A percentile compares a stretch with the other conserved stretches of the same genome.
Evolutionary conservation across 1,284 basidiomycete species (phyloP).

Genomic region (Tilletia caries): DNA sequence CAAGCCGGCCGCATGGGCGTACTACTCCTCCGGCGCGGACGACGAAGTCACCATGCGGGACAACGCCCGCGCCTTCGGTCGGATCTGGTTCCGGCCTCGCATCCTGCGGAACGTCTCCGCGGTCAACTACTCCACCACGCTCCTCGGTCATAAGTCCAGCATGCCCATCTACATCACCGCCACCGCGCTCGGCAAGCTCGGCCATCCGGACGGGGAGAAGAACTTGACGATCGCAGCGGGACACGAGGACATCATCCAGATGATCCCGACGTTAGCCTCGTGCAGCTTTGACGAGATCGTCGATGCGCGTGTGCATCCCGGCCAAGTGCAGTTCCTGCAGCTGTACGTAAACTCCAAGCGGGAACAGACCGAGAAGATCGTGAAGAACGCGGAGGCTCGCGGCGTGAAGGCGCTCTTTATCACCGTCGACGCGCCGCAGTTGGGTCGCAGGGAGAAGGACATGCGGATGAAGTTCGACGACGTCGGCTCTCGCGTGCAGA

Average conservation of each 20-base stretch:
- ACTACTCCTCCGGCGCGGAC: conserved; percentile 58
- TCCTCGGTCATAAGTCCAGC: conserved; percentile 64
- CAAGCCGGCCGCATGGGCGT: conserved; percentile 50
- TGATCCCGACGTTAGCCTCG: conserved; percentile 69
- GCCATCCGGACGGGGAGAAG: conserved; percentile 54
- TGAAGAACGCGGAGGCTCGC: conserved; percentile 75
- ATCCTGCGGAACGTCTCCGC: conserved; percentile 76
- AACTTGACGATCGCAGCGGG: conserved; percentile 75
- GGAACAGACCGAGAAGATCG: conserved; percentile 72
- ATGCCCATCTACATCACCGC: conserved; percentile 81
- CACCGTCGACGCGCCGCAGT: conserved; percentile 87
- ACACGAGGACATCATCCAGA: conserved; percentile 67
- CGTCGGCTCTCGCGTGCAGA: conserved; percentile 53
- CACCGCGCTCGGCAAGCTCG: conserved; percentile 82
- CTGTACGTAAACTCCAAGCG: conserved; percentile 79
- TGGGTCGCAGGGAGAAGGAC: conserved; percentile 83
- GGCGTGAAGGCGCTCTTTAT: conserved; percentile 82
- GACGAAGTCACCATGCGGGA: conserved; percentile 65
- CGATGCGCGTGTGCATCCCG: conserved; percentile 56
- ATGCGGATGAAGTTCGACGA: conserved; percentile 95
- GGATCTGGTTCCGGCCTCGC: conserved; percentile 89
- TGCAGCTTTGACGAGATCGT: conserved; percentile 86
- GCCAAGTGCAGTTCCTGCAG: conserved; percentile 31
- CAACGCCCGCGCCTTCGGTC: conserved; percentile 82
- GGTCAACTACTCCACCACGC: conserved; percentile 77